phyloP scores from a whole-genome alignment of 2,329 filamentous ascomycete genomes.

The Arthrobotrys pseudoclavata region DNA sequence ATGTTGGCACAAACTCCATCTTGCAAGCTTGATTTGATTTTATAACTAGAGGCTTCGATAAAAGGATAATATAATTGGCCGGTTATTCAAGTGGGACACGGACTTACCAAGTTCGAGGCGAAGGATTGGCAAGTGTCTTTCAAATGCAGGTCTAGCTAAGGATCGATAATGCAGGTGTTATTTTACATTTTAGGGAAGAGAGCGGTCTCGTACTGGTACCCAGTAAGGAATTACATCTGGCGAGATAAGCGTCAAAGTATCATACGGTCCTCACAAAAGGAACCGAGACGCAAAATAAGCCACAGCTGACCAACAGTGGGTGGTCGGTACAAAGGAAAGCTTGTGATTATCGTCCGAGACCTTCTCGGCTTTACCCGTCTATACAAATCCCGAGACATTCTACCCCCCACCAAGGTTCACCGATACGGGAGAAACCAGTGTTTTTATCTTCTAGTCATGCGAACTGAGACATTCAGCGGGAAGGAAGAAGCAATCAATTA shows the following conservation, averaged over 20 bases:
- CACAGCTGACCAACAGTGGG: background rate
- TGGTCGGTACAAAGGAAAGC: background rate
- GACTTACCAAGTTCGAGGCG: too few relatives aligned
- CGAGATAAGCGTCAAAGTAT: background rate
- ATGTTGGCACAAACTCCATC: too few relatives aligned
- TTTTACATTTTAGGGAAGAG: background rate
- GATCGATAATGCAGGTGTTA: too few relatives aligned
- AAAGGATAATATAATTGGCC: too few relatives aligned
- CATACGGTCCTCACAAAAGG: background rate
- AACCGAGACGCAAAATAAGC: background rate
- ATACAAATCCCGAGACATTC: background rate
- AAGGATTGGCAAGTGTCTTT: too few relatives aligned
- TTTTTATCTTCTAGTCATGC: background rate
- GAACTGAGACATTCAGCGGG: background rate
- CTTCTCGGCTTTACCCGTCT: background rate
- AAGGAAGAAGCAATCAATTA: slow-evolving; percentile 16
- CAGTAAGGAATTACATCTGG: too few relatives aligned
- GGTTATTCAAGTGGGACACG: too few relatives aligned
- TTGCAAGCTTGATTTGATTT: too few relatives aligned
- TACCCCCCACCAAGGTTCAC: slow-evolving; percentile 5
- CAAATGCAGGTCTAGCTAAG: background rate
- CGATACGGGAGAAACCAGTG: background rate
- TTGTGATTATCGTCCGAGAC: slow-evolving; percentile 10
- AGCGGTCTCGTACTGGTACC: too few relatives aligned
- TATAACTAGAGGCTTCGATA: too few relatives aligned